Percentiles rank a stretch among this genome's conserved stretches.
Evolutionary conservation across 23 red algal species (phyloP).

Genomic region (Chondrus crispus): DNA sequence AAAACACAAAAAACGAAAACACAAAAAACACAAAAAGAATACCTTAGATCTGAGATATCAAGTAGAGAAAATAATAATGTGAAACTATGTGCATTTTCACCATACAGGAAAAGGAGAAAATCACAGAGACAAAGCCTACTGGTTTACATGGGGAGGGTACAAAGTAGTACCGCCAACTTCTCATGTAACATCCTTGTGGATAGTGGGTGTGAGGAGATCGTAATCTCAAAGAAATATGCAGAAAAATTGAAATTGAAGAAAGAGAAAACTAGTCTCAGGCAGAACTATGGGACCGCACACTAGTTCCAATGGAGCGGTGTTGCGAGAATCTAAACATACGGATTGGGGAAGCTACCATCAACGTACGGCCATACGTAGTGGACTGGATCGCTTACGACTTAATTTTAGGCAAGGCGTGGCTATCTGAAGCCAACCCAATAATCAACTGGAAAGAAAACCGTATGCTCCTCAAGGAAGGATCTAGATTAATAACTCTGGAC

Average conservation of each 20-base stretch:
- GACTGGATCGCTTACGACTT: background rate
- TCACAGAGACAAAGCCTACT: too few relatives aligned
- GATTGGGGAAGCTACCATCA: background rate
- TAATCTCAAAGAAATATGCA: background rate
- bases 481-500: background rate
- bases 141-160: too few relatives aligned
- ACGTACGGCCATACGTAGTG: background rate
- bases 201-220: background rate
- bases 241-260: background rate
- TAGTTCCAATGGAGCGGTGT: slow-evolving; percentile 5
- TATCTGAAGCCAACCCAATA: background rate
- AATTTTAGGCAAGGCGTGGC: background rate
- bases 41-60: too few relatives aligned
- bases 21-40: too few relatives aligned
- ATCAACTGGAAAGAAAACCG: slow-evolving; percentile 1
- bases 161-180: too few relatives aligned
- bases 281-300: background rate
- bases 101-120: too few relatives aligned
- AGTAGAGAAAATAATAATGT: too few relatives aligned
- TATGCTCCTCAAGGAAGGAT: background rate
- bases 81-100: too few relatives aligned
- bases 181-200: background rate
- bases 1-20: too few relatives aligned
- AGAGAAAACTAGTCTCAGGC: background rate
- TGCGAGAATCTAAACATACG: background rate